Evolutionary conservation across 1,139 yeast genomes (phyloP), one percentile per base, ranked within the genome.

Genomic region (Chernovozyma sophiae-reginae): DNA sequence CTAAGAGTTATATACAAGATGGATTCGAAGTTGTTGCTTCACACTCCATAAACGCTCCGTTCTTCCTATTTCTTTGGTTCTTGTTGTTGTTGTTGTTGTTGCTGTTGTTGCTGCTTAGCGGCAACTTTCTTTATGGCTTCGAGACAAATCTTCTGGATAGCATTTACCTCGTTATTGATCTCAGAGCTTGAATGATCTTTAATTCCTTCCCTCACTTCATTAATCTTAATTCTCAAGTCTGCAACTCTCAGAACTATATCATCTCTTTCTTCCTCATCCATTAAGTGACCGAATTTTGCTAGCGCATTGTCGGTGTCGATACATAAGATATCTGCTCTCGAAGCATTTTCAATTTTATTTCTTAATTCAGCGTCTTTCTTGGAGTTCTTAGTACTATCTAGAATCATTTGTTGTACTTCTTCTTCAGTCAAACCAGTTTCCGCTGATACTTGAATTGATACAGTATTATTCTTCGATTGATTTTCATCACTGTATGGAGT

Each of bases 381-480:
- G 13, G 69, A 62, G 39, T 63, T 62, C 20, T 52, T 57, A 25
- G 60, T 56, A 49, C 79, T 72, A 38, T 80, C 85, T 32, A 68
- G 68, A 11, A 84, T 70, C 52, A 82, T 62, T 32, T 60, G 58
- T 27, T 75, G 66, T 25, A 84, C 73, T 46, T 84, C 90, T 31
- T 72, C 73, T 47, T 80, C 82, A 1, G 84, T 69, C 43, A 84
- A 60, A 1, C 86, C 87, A 2, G 84, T 73, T 43, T 80, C 80
- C 2, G 82, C 85, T 18, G 82, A 74, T 0, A 84, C 87, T 28
- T 83, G 82, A 32, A 84, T 81, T 1, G 86, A 79, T 6, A 69
- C 75, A 2, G 61, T 46, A 38, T 66, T 66, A 13, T 58, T 57
- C 39, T 57, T 49, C 11, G 52, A 56, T 42, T 51, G 49, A 25